Evolutionary conservation across 768 basidiomycete species (phyloP).

Genomic region (Boletellus ananas): DNA sequence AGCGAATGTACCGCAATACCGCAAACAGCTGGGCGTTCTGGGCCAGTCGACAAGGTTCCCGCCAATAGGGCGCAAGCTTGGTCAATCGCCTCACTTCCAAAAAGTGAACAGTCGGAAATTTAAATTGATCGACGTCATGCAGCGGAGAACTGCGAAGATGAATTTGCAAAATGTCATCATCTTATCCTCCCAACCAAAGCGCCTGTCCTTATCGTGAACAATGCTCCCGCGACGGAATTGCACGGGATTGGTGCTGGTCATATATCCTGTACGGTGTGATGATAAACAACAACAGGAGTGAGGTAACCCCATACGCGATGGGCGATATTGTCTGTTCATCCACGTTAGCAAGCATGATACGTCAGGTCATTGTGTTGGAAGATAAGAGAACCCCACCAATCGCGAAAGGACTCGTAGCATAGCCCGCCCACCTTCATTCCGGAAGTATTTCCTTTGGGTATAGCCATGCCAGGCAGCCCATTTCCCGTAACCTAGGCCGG

Average conservation of each 20-base stretch:
- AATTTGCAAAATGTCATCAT: neutral
- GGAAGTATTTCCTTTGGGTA: slow-evolving; percentile 7
- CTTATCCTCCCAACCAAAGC: slow-evolving; percentile 22
- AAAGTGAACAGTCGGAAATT: neutral
- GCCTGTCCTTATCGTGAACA: slow-evolving; percentile 21
- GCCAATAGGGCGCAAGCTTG: slow-evolving; percentile 6
- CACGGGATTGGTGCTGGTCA: neutral
- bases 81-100: slow-evolving; percentile 1
- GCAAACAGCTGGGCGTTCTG: neutral
- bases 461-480: slow-evolving; percentile 4
- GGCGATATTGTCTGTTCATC: slow-evolving; percentile 1
- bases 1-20: slow-evolving; percentile 5
- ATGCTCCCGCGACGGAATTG: slow-evolving; percentile 1
- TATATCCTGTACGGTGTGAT: neutral
- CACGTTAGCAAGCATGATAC: neutral
- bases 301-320: slow-evolving; percentile 1
- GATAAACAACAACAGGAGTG: neutral
- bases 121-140: slow-evolving; percentile 12
- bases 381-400: slow-evolving; percentile 21
- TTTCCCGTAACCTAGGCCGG: neutral
- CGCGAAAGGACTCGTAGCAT: slow-evolving; percentile 17
- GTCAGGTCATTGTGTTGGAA: slow-evolving; percentile 3
- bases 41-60: neutral
- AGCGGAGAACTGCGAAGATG: slow-evolving; percentile 11
- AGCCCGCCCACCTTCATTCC: slow-evolving; percentile 12